These are phyloP conservation scores for Tuber melanosporum DNA, from an alignment of 495 filamentous ascomycete genomes.

Conservation along the genomic window DNA sequence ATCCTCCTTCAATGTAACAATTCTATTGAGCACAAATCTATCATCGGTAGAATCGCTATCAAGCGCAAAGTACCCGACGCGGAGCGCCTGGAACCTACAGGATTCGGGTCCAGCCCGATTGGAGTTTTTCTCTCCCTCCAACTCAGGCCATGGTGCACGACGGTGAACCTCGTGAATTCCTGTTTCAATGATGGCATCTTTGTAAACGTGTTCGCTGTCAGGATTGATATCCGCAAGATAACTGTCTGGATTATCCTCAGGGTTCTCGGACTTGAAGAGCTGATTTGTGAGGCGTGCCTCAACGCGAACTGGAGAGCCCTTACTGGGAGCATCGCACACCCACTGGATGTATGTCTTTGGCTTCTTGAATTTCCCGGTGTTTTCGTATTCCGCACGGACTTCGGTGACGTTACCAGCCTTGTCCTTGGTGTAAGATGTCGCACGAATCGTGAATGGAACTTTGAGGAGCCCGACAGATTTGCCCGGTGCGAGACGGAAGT, in stretches of 20 bases:
- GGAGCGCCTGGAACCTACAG: constrained; percentile 86
- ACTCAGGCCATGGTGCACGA: constrained; percentile 75
- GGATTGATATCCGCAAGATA: constrained; percentile 82
- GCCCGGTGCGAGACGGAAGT: constrained; percentile 87
- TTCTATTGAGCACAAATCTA: constrained; percentile 79
- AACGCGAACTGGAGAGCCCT: constrained; percentile 62
- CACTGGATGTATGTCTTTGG: constrained; percentile 91
- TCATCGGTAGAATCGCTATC: constrained; percentile 73
- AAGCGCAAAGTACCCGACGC: constrained; percentile 80
- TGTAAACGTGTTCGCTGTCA: constrained; percentile 69
- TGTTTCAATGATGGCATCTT: constrained; percentile 71
- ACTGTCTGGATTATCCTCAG: constrained; percentile 62
- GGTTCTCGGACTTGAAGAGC: constrained; percentile 81
- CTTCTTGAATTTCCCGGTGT: constrained; percentile 58
- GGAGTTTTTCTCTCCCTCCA: constrained; percentile 57
- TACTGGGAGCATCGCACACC: constrained; percentile 57
- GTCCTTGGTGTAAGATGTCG: constrained; percentile 68
- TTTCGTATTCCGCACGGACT: constrained; percentile 60
- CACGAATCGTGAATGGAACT: constrained; percentile 74
- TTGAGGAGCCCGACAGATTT: constrained; percentile 85
- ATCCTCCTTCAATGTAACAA: constrained; percentile 91
- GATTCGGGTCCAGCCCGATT: constrained; percentile 59
- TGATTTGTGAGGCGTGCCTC: constrained; percentile 74
- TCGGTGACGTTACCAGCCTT: constrained; percentile 62
- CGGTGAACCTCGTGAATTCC: constrained; percentile 73